These are phyloP conservation scores for Dissophora globulifera DNA, from an alignment of 192 early-diverging fungal species.

Conservation along the genomic window DNA sequence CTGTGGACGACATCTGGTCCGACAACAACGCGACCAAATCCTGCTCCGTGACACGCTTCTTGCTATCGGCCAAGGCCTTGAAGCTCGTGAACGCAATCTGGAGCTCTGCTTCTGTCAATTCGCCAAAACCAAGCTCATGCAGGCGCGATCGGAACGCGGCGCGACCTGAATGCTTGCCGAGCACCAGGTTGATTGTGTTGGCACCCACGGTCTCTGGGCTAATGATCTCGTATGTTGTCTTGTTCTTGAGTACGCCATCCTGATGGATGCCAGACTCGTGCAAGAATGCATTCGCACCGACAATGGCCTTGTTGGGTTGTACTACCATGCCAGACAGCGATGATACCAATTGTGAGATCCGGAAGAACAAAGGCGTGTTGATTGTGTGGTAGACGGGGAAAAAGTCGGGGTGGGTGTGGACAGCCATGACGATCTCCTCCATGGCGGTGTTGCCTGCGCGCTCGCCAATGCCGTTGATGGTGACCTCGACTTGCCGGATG, in stretches of 20 bases:
- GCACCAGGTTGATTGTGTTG: constrained; percentile 83
- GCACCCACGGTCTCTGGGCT: constrained; percentile 92
- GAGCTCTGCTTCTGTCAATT: constrained; percentile 70
- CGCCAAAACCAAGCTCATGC: constrained; percentile 77
- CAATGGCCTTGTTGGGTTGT: constrained; percentile 98
- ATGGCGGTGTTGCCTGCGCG: constrained; percentile 97
- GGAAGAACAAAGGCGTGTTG: constrained; percentile 88
- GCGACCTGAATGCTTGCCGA: constrained; percentile 97
- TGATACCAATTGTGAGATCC: constrained; percentile 90
- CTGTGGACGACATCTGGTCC: constrained; percentile 66
- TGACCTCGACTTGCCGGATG: constrained; percentile 96
- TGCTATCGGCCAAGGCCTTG: constrained; percentile 95
- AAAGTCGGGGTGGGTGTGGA: constrained; percentile 89
- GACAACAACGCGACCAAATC: constrained; percentile 89
- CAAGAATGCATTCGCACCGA: constrained; percentile 95
- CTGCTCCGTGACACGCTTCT: constrained; percentile 87
- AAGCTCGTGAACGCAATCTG: constrained; percentile 87
- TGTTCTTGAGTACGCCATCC: constrained; percentile 97
- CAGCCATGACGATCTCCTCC: constrained; percentile 96
- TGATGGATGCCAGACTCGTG: constrained; percentile 99
- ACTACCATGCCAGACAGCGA: constrained; percentile 93
- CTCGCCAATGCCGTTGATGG: constrained; percentile 98
- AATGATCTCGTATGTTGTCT: constrained; percentile 97
- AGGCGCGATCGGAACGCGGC: constrained; percentile 90
- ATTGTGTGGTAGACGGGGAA: constrained; percentile 93